Evolutionary conservation across 331 rosid species (phyloP).

Genomic region (Malus hybrid): DNA sequence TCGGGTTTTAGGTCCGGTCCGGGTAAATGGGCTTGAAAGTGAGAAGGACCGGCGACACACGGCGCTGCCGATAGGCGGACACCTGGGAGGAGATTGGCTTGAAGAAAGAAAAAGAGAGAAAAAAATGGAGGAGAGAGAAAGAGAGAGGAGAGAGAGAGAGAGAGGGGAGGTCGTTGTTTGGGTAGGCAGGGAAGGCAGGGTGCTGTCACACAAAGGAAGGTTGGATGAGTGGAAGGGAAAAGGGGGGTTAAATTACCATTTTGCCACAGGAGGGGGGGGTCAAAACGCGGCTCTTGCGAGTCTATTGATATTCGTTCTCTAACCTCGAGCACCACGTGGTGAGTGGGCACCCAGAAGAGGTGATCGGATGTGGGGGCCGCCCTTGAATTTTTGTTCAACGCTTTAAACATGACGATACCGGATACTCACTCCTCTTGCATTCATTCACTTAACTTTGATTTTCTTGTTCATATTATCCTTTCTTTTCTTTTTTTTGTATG

Average conservation of each 20-base stretch:
- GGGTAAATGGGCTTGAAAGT: not conserved
- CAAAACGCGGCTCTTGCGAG: slow-evolving; percentile 40
- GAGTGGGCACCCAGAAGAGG: slow-evolving; percentile 41
- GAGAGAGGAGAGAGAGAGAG: not conserved
- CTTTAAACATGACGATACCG: slow-evolving; percentile 15
- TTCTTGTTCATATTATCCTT: not conserved
- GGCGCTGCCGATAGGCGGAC: not conserved
- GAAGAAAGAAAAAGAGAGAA: slow-evolving; percentile 7
- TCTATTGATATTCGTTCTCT: slow-evolving; percentile 7
- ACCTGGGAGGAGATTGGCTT: slow-evolving; percentile 1
- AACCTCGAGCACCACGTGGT: slow-evolving; percentile 74
- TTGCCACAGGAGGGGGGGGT: slow-evolving; percentile 5
- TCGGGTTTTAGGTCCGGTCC: not conserved
- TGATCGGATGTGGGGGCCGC: slow-evolving; percentile 34
- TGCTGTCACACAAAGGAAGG: not conserved
- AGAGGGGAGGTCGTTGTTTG: not conserved
- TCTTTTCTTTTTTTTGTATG: too few relatives aligned
- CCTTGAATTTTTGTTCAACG: slow-evolving; percentile 28
- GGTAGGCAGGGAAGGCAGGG: not conserved
- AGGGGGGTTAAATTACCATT: not conserved
- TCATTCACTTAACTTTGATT: not conserved
- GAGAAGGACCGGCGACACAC: not conserved
- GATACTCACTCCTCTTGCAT: not conserved
- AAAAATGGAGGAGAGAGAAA: not conserved
- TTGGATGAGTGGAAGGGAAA: not conserved